Base-by-base conservation (phyloP, 495 filamentous ascomycete genomes). In the Gamarada debralockiae region DNA sequence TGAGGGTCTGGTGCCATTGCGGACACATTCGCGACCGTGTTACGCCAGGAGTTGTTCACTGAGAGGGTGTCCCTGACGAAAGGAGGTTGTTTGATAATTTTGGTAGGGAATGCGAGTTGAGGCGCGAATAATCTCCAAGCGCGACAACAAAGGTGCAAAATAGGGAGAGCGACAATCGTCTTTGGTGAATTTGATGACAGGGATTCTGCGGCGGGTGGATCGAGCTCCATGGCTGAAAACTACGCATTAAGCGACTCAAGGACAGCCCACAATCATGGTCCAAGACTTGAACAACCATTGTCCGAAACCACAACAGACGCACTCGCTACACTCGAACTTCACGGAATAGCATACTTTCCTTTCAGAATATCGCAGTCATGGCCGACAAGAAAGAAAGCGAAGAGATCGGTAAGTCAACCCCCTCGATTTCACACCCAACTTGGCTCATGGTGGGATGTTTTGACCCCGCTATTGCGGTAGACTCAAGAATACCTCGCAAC, bases 321-420 rank as follows among this genome's bases (percentile, higher is more conserved):
- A 18, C 21, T 22, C 13, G 4, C 40, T 23, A 9, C 40, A 3
- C 40, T 20, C 40, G 7, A 43, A 22, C 40, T 23, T 15, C 6
- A 4, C 21, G 10, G 5, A 12, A 3, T 43, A 8, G 9, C 40
- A 12, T 43, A 39, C 36, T 3, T 21, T 21, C 20, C 13, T 15
- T 40, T 10, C n/a, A 27, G 3, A 41, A 31, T 33, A 44, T 36
- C 25, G 38, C 17, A 29, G 53, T 44, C 36, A 65, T 67, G 63
- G 52, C 65, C 20, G 57, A 63, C 52, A 60, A 64, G 42, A 66
- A 68, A 47, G 61, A 65, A 51, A 50, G 50, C 22, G 63, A 73
- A 61, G 67, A 69, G 51, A 63, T 69, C 23, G 72, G 72, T 75
- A 61, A 60, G 72, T 70, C 17, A 14, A 21, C 39, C 40, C 25